Evolutionary conservation across 257 asterid genomes (phyloP).

Genomic region (Capsicum rhomboideum): DNA sequence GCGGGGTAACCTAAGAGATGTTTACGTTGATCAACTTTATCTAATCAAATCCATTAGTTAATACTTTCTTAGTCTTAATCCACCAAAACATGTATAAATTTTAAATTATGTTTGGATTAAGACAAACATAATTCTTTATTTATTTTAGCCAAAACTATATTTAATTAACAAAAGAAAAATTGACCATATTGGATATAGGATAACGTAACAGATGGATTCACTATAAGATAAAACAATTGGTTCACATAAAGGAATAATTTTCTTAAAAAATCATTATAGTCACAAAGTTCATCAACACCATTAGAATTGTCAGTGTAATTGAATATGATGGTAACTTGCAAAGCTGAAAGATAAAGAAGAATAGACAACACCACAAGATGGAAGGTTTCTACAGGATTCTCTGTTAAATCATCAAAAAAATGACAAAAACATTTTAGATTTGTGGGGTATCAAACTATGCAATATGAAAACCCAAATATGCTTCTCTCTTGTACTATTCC

Average conservation of each 20-base stretch:
- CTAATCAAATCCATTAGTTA: background rate
- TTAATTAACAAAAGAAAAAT: background rate
- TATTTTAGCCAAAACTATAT: background rate
- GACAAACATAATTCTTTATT: background rate
- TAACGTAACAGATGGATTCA: background rate
- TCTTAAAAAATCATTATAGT: background rate
- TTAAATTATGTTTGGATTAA: background rate
- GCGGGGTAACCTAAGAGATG: no score
- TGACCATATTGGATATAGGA: background rate
- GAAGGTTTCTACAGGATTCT: constrained; percentile 6
- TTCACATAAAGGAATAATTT: background rate
- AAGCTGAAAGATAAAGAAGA: background rate
- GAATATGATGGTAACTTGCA: background rate
- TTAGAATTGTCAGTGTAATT: background rate
- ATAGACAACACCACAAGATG: constrained; percentile 4
- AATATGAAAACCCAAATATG: background rate
- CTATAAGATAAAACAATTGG: background rate
- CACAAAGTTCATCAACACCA: background rate
- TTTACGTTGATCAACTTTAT: background rate
- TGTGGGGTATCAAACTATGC: background rate
- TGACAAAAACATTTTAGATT: background rate
- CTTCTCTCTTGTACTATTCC: background rate
- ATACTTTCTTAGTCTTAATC: background rate
- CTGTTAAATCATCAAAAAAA: constrained; percentile 6
- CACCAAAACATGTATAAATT: background rate